Base-by-base conservation (phyloP, 257 asterid species). In the Solanum clarkiae region DNA sequence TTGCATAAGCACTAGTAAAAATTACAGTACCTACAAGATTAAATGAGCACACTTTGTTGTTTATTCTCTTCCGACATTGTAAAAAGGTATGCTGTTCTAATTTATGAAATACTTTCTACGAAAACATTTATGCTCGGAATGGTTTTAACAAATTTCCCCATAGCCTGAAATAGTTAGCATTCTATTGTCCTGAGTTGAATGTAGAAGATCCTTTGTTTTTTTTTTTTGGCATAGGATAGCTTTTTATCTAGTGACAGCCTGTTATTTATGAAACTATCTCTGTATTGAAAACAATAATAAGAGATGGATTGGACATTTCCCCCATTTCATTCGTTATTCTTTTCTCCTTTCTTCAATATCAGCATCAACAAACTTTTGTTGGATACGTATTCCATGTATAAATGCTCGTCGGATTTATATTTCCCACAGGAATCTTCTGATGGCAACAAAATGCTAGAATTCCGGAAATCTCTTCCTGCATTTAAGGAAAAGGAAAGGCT, bases 391-490 rank as follows among this genome's bases (percentile, higher is more conserved):
- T 51, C 65, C 44, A 77, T 26, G 82, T 51, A 8, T 77, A 26
- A 47, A 53, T 51, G 44, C 22, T 77, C n/a, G 45, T 49, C 16
- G 65, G 82, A 77, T 77, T 77, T 77, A 9, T 77, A 9, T 53
- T 77, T 77, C 42, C 14, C 54, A 62, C 88, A 96, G 98, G 99
- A 94, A 86, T 96, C 98, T 86, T 98, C 98, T 87, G 98, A 96
- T 88, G 99, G 99, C 66, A 90, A 88, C 88, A 92, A 92, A 84
- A 92, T 96, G 97, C 88, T 95, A 74, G 94, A 92, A 82, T 93
- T 95, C 87, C 95, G 99, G 88, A 93, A 85, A 90, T 94, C 99
- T 88, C 97, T 96, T 80, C 99, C 99, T 59, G 90, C 99, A 82
- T 96, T 89, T 82, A 90, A 89, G 92, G 99, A 96, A 92, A 96